Evolutionary conservation across 2,329 filamentous ascomycete species (phyloP), one percentile per base, ranked within the genome.

Genomic region (Phaeosphaeriaceae sp.): DNA sequence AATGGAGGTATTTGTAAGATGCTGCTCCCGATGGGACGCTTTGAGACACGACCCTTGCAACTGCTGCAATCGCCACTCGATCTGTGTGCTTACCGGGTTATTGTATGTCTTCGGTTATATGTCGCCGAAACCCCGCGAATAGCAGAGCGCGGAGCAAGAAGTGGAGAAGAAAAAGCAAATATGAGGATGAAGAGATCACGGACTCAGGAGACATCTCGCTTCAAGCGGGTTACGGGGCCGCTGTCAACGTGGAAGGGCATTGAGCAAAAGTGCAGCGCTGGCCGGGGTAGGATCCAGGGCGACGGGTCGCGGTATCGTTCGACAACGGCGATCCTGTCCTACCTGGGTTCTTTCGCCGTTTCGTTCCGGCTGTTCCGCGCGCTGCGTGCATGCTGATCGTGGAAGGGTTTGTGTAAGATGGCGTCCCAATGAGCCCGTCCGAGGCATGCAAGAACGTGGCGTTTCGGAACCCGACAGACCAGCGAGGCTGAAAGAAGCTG

Each of bases 381-480:
- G 42, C 42, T 45, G 42, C 42, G 11, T 36, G 6, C 11, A 7
- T 36, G 31, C 6, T 36, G 31, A 36, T 22, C 42, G 15, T 42
- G 40, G 19, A 45, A 19, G 42, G 19, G 11, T 45, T 45, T 10
- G 42, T 45, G 42, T 22, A 45, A 20, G 45, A 25, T 47, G 21
- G 45, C 45, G 21, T 47, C 2, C 22, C 45, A 25, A 47, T n/a
- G 10, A 24, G 45, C 21, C 45, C 27, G 20, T 7, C n/a, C 21
- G 15, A 22, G 20, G 45, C 45, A 47, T 21, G 42, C 11, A 21
- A 45, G 45, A 24, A 47, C 45, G 45, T 47, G 45, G 45, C 45
- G 21, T 47, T 47, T 47, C 45, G 45, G 45, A 24, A 24, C 45
- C 45, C 45, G 45, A 47, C 45, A 44, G 41, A 21, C 41, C 41